Conservation (phyloP, 192 early-diverging fungal species). For the Coemansia sp. region DNA sequence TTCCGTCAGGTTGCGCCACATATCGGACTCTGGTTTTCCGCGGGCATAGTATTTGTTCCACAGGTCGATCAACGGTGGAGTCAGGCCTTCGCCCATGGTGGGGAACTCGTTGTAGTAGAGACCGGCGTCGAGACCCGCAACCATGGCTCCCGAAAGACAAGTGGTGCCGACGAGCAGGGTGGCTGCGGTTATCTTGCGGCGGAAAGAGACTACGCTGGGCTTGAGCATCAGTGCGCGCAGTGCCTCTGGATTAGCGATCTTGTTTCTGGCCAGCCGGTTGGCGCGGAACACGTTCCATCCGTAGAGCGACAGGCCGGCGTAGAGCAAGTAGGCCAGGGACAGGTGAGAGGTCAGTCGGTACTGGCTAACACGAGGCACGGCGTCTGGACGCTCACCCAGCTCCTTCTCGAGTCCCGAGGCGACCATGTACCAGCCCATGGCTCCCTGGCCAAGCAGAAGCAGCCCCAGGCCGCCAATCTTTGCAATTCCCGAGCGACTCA, state of each 20-base stretch:
- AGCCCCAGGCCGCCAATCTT: conserved; percentile 62
- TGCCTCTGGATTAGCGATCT: conserved; percentile 54
- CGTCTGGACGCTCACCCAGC: conserved; percentile 69
- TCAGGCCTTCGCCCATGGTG: conserved; percentile 80
- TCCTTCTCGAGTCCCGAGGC: conserved; percentile 84
- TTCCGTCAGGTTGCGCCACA: conserved; percentile 89
- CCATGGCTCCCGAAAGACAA: conserved; percentile 87
- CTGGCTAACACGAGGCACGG: conserved; percentile 89
- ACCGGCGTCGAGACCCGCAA: conserved; percentile 95
- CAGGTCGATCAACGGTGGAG: conserved; percentile 71
- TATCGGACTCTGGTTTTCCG: conserved; percentile 19
- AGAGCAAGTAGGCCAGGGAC: conserved; percentile 83
- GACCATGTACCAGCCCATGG: conserved; percentile 99
- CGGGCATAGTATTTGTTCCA: conserved; percentile 44
- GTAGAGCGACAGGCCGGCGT: conserved; percentile 72
- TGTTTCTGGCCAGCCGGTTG: conserved; percentile 58
- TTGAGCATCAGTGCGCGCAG: conserved; percentile 62
- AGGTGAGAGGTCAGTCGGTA: conserved; percentile 92
- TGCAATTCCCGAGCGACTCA: conserved; percentile 63
- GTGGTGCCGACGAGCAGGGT: conserved; percentile 74
- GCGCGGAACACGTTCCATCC: conserved; percentile 75
- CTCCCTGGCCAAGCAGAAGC: conserved; percentile 77
- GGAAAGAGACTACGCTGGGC: conserved; percentile 59
- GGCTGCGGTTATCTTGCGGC: conserved; percentile 35
- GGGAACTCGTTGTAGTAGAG: conserved; percentile 98